Base-by-base conservation (phyloP, 495 filamentous ascomycete genomes). In the Chaetomidium leptoderma region DNA sequence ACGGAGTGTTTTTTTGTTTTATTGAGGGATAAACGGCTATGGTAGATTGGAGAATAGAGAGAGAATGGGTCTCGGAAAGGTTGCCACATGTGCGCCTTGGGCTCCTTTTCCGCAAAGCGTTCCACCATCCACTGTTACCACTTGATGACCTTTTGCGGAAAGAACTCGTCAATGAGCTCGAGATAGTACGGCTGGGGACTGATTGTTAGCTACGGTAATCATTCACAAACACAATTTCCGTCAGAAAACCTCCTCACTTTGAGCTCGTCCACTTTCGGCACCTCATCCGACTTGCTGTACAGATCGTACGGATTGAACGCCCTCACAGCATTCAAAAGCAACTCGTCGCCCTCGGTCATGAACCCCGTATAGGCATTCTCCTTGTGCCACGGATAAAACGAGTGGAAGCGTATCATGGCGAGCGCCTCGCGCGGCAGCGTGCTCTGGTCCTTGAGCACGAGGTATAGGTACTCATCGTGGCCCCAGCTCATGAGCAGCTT, bases 221-320 rank as follows among this genome's bases (percentile, higher is more conserved):
- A 33, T 19, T 6, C 14, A 10, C 4, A 47, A 33, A 57, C 3
- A 42, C 42, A 17, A 50, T 53, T 1, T 32, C 10, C 3, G 3
- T 16, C 29, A 5, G 8, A 23, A n/a, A 16, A 16, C 17, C 7
- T 7, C 47, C 66, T 62, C 56, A 81, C 80, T 80, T 89, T 90
- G 19, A 91, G 70, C 63, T 86, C 83, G 65, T 89, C 88, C 1
- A 86, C 81, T 35, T 77, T 84, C 5, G 88, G 88, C 33, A 90
- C 75, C 9, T 83, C 86, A 63, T 96, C 90, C 57, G 86, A 91
- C 84, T 96, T 96, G 71, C 87, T 92, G 72, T 96, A 96, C 53
- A 96, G 59, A 68, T 96, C 91, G 59, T 95, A 96, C 4, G 89
- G 89, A 58, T 95, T 96, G 70, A 96, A 96, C 7, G 88, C 90